A percentile compares a stretch with the other conserved stretches of the same genome.
These are phyloP conservation scores for Aspergillus sparsus DNA, from an alignment of 495 filamentous ascomycete genomes.

Conservation along the genomic window DNA sequence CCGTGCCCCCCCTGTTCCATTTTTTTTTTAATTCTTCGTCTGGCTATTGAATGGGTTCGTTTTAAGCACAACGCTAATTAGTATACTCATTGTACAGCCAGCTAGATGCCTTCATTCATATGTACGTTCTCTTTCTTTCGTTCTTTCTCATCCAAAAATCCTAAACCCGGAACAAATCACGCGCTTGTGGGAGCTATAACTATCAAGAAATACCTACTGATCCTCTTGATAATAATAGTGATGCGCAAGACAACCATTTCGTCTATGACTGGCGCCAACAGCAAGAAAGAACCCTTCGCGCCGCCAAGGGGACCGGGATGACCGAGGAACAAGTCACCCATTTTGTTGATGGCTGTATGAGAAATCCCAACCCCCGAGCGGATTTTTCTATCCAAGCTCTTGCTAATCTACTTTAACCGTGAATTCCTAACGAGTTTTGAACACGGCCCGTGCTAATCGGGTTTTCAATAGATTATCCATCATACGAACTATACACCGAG, in stretches of 20 bases:
- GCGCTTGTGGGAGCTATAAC: not conserved
- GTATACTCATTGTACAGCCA: conserved; percentile 36
- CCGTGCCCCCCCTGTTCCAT: conserved; percentile 32
- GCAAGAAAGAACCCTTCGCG: conserved; percentile 72
- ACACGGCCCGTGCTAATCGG: not conserved
- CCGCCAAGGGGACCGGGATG: conserved; percentile 72
- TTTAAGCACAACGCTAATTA: not conserved
- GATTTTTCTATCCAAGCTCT: not conserved
- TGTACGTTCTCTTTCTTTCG: conserved; percentile 49
- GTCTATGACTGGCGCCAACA: conserved; percentile 89
- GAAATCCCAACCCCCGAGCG: not conserved
- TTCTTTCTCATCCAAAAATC: conserved; percentile 3
- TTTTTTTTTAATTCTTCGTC: not conserved
- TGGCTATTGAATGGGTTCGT: not conserved
- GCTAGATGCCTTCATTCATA: conserved; percentile 82
- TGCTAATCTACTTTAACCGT: too few species aligned
- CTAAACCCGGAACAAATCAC: too few species aligned
- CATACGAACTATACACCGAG: conserved; percentile 73
- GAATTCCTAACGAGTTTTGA: too few species aligned
- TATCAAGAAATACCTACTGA: not conserved
- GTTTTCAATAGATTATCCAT: conserved; percentile 55
- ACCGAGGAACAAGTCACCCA: conserved; percentile 65
- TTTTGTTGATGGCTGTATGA: conserved; percentile 69
- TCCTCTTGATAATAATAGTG: conserved; percentile 40
- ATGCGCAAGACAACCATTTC: conserved; percentile 71